These are phyloP conservation scores for Diplodia scrobiculata DNA, from an alignment of 2,329 filamentous ascomycete genomes.

Conservation along the genomic window DNA sequence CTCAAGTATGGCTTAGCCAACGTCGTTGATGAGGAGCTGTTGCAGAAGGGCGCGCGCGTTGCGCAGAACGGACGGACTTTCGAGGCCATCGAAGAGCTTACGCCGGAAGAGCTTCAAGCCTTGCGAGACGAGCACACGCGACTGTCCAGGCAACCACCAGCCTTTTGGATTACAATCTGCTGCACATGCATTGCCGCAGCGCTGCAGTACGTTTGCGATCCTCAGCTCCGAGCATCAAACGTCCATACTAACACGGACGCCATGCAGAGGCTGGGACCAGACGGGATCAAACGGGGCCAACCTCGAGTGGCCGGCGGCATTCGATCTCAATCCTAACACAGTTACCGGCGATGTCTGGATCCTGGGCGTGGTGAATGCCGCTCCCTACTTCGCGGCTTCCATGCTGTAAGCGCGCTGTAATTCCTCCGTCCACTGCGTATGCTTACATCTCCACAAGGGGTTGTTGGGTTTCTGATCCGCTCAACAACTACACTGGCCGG, in stretches of 20 bases:
- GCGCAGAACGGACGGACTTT: conserved; percentile 68
- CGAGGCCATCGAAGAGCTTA: conserved; percentile 64
- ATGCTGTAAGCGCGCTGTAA: conserved; percentile 48
- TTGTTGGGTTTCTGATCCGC: conserved; percentile 72
- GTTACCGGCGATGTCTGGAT: conserved; percentile 53
- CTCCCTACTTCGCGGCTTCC: conserved; percentile 67
- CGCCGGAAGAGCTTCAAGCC: conserved; percentile 61
- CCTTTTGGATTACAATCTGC: conserved; percentile 67
- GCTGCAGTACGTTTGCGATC: conserved; percentile 46
- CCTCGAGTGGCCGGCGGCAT: conserved; percentile 60
- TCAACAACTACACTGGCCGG: conserved; percentile 70
- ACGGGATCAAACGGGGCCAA: conserved; percentile 57
- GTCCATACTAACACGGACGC: not conserved
- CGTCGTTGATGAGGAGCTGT: conserved; percentile 54
- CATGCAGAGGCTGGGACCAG: conserved; percentile 56
- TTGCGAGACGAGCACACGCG: conserved; percentile 66
- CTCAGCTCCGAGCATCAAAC: too few species aligned
- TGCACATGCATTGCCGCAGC: conserved; percentile 71
- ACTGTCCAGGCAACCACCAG: conserved; percentile 66
- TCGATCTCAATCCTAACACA: conserved; percentile 47
- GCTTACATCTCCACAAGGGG: conserved; percentile 43
- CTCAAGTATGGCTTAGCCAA: conserved; percentile 60
- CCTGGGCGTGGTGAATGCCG: conserved; percentile 63
- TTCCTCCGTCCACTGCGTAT: conserved; percentile 18
- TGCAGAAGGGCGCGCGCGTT: conserved; percentile 71